Conservation (phyloP, 1,284 basidiomycete species). For the Boletus sp. region DNA sequence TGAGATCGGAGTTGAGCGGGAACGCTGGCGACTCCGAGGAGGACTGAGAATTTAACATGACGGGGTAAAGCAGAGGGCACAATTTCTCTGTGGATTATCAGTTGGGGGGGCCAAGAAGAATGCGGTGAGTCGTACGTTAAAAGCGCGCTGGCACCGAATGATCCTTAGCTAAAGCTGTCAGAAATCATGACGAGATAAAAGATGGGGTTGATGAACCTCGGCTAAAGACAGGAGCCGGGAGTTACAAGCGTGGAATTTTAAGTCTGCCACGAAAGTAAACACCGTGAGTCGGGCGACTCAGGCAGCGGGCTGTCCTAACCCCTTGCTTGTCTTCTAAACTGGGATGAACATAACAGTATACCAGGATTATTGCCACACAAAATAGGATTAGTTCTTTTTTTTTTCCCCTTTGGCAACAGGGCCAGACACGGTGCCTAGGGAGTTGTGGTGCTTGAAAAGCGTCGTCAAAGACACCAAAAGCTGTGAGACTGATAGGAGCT, state of each 20-base stretch:
- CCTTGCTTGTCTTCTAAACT: too few relatives aligned
- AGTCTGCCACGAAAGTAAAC: too few relatives aligned
- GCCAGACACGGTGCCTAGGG: too few relatives aligned
- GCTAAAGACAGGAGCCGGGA: background rate
- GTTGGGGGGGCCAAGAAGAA: background rate
- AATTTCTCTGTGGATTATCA: background rate
- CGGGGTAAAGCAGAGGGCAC: background rate
- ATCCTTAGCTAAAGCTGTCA: background rate
- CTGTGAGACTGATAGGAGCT: too few relatives aligned
- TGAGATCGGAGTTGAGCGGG: conserved; percentile 24
- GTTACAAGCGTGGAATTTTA: background rate
- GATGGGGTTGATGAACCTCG: background rate
- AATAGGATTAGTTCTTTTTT: too few relatives aligned
- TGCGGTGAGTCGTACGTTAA: background rate
- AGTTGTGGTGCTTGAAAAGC: too few relatives aligned
- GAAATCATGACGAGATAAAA: background rate
- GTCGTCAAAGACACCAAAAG: too few relatives aligned
- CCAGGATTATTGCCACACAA: too few relatives aligned
- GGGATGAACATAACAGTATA: too few relatives aligned
- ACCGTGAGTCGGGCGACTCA: too few relatives aligned
- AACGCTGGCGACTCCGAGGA: background rate
- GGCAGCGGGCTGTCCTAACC: too few relatives aligned
- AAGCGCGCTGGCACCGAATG: background rate
- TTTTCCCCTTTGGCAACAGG: too few relatives aligned
- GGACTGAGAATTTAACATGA: conserved; percentile 3